These are phyloP conservation scores for Ceratocystiopsis brevicomis DNA, from an alignment of 2,329 filamentous ascomycete species.

Conservation along the genomic window DNA sequence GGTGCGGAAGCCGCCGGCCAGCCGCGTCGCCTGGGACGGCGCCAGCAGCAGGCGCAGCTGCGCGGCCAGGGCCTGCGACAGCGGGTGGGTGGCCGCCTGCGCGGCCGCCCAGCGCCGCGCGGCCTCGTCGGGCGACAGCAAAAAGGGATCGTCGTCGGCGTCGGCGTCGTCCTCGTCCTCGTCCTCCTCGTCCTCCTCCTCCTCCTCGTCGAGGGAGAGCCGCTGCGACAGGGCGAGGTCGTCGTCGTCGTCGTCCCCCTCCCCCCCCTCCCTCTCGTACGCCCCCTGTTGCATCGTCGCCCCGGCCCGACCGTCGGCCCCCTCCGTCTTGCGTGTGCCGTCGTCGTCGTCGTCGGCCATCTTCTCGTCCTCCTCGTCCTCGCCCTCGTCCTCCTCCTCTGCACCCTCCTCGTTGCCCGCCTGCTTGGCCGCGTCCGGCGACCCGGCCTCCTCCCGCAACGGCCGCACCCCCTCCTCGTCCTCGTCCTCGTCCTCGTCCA, in stretches of 20 bases:
- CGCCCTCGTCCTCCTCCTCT: conserved; percentile 23
- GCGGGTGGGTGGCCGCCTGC: conserved; percentile 64
- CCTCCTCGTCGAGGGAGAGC: conserved; percentile 23
- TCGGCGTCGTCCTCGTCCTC: conserved; percentile 23
- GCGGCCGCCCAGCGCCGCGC: conserved; percentile 69
- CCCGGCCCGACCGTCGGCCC: conserved; percentile 37
- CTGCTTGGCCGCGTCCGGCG: conserved; percentile 26
- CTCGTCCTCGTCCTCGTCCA: conserved; percentile 39
- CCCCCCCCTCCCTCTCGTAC: conserved; percentile 22
- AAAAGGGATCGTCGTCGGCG: conserved; percentile 15
- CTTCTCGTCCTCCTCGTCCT: conserved; percentile 17
- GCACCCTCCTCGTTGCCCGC: conserved; percentile 28
- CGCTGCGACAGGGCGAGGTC: conserved; percentile 51
- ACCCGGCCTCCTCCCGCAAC: conserved; percentile 28
- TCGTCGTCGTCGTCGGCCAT: conserved; percentile 22
- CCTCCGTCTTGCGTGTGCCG: conserved; percentile 19
- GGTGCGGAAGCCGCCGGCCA: conserved; percentile 89
- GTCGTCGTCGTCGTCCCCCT: conserved; percentile 26
- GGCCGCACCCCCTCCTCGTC: conserved; percentile 17
- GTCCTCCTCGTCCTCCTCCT: conserved; percentile 23
- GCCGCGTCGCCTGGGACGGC: conserved; percentile 85
- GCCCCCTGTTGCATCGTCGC: conserved; percentile 41
- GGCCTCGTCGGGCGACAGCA: conserved; percentile 32
- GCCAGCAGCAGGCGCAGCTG: conserved; percentile 90
- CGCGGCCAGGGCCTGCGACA: conserved; percentile 78